Conservation (phyloP, 768 basidiomycete genomes). For the Psilocybe tampanensis region DNA sequence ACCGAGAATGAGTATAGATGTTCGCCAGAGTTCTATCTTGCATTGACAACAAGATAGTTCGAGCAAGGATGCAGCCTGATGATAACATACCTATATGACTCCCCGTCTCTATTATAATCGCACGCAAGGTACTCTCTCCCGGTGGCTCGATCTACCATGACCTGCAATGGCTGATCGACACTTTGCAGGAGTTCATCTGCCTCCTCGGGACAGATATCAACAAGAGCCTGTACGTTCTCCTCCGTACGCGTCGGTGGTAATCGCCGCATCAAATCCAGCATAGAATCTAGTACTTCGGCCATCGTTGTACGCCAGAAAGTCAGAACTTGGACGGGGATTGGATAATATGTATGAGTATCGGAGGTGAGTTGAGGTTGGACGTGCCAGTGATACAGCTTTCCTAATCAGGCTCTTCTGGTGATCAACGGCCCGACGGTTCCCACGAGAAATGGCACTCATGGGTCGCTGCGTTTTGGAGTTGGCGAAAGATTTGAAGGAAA, state of each 20-base stretch:
- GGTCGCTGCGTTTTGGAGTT: no score
- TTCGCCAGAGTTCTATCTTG: background rate
- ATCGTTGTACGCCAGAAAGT: slow-evolving; percentile 32
- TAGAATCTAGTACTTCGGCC: slow-evolving; percentile 84
- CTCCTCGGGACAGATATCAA: slow-evolving; percentile 86
- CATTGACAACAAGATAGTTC: background rate
- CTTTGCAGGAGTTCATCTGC: slow-evolving; percentile 94
- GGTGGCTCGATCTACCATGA: slow-evolving; percentile 76
- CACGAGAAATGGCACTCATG: no score
- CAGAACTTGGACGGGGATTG: background rate
- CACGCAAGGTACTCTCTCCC: slow-evolving; percentile 92
- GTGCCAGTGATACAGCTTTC: no score
- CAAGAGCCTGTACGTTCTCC: slow-evolving; percentile 82
- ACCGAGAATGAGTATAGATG: background rate
- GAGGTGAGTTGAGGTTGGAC: background rate
- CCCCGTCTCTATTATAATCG: slow-evolving; percentile 92
- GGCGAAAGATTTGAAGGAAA: no score
- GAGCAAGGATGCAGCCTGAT: background rate
- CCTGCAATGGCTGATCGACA: slow-evolving; percentile 91
- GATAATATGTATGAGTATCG: background rate
- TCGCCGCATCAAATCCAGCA: slow-evolving; percentile 94
- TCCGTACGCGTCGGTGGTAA: slow-evolving; percentile 91
- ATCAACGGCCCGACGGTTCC: no score
- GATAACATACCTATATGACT: slow-evolving; percentile 75
- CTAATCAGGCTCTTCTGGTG: no score